A percentile compares a stretch with the other conserved stretches of the same genome.
Evolutionary conservation across 2,329 filamentous ascomycete genomes (phyloP).

Genomic region (Xenosphaeropsis pyriputrescens): DNA sequence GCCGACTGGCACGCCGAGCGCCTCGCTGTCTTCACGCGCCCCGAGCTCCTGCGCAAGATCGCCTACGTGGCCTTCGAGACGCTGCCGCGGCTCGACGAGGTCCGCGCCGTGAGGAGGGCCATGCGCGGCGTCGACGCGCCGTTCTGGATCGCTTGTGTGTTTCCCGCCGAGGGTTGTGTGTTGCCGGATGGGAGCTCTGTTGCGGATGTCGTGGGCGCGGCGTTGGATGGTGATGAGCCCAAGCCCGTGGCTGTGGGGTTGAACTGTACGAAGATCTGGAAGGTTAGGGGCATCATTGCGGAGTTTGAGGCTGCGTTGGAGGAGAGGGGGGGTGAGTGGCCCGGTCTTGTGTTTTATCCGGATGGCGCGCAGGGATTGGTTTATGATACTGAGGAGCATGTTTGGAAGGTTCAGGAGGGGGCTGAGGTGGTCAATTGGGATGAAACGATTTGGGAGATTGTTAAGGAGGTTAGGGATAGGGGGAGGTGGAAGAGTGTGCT

Average conservation of each 20-base stretch:
- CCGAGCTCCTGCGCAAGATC: constrained; percentile 17
- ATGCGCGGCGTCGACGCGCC: neutral
- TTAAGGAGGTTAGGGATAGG: constrained; percentile 8
- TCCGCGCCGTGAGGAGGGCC: constrained; percentile 34
- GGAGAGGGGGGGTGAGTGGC: constrained; percentile 21
- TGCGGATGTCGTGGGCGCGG: constrained; percentile 21
- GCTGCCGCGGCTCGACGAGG: constrained; percentile 42
- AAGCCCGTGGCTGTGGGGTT: constrained; percentile 46
- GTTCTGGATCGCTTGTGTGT: constrained; percentile 47
- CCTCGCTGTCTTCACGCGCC: constrained; percentile 29
- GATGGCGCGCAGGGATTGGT: constrained; percentile 51
- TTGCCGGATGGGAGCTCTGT: constrained; percentile 38
- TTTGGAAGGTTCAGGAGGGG: constrained; percentile 28
- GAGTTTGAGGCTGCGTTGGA: constrained; percentile 32
- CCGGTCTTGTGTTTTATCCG: constrained; percentile 44
- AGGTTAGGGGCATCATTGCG: constrained; percentile 35
- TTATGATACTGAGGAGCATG: constrained; percentile 44
- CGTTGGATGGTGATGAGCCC: constrained; percentile 8
- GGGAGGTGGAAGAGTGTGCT: constrained; percentile 13
- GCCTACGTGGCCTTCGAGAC: constrained; percentile 46
- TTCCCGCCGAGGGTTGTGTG: constrained; percentile 26
- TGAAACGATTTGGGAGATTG: constrained; percentile 14
- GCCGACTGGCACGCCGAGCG: constrained; percentile 38
- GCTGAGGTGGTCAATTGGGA: constrained; percentile 11
- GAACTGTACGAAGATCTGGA: constrained; percentile 50